Percentiles rank a stretch among this genome's conserved stretches.
Evolutionary conservation across 352 stramenopile genomes (phyloP).

Genomic region (Pythium aristosporum): DNA sequence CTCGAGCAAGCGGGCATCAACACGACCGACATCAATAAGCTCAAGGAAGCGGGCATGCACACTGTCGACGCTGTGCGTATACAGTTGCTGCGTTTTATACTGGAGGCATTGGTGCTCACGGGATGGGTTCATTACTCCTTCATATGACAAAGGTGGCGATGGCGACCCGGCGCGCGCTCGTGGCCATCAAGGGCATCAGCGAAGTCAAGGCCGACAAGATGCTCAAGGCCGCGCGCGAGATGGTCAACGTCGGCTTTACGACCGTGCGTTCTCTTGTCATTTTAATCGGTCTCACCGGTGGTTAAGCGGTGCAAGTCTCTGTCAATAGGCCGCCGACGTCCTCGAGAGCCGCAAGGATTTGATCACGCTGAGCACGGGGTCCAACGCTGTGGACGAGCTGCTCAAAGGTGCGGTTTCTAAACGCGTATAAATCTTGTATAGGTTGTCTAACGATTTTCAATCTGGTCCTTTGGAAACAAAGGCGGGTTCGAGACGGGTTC

Average conservation of each 20-base stretch:
- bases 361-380: conserved; percentile 94
- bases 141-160: conserved; percentile 82
- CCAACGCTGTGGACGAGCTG: conserved; percentile 87
- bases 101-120: not conserved
- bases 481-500: conserved; percentile 98
- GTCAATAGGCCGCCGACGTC: conserved; percentile 79
- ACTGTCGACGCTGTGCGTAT: conserved; percentile 94
- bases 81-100: not conserved
- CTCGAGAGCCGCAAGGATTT: conserved; percentile 90
- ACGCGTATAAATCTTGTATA: not conserved
- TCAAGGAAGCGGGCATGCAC: conserved; percentile 97
- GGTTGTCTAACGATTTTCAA: not conserved
- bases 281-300: not conserved
- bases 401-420: conserved; percentile 59
- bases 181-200: conserved; percentile 98
- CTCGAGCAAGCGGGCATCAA: conserved; percentile 97
- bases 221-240: conserved; percentile 95
- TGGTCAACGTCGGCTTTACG: conserved; percentile 99
- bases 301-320: not conserved
- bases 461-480: not conserved
- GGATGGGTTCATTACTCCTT: not conserved
- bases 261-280: conserved; percentile 75
- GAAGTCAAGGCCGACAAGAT: conserved; percentile 99
- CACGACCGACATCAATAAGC: conserved; percentile 97
- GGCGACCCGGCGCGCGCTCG: conserved; percentile 96